Conservation (phyloP, 345 rosid genomes). For the Gossypium longicalyx region DNA sequence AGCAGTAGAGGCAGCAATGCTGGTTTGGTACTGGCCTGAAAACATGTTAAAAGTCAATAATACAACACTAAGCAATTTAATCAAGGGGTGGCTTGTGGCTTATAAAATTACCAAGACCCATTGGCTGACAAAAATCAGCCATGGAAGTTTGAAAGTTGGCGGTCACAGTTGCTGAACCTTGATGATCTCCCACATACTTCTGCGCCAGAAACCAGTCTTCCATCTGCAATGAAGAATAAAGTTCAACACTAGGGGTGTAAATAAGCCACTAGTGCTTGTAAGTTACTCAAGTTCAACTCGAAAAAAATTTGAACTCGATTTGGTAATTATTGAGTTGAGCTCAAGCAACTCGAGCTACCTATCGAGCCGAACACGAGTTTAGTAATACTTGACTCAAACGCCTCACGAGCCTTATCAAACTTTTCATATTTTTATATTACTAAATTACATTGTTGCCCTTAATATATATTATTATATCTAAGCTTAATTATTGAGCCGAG, state of each 20-base stretch:
- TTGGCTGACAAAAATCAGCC: background rate
- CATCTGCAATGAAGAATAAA: background rate
- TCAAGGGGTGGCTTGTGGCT: background rate
- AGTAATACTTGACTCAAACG: too few species aligned
- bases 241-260: background rate
- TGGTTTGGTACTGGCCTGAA: background rate
- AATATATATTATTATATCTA: too few species aligned
- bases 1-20: background rate
- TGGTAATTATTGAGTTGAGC: too few species aligned
- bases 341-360: too few species aligned
- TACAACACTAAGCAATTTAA: background rate
- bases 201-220: background rate
- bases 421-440: too few species aligned
- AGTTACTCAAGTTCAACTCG: too few species aligned
- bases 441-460: too few species aligned
- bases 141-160: background rate
- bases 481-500: too few species aligned
- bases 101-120: background rate
- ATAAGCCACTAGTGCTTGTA: too few species aligned
- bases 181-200: background rate
- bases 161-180: background rate
- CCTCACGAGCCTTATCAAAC: too few species aligned
- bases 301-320: too few species aligned
- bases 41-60: background rate
- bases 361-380: too few species aligned